Base-by-base conservation (phyloP, 306 rosid species). In the Acacia melanoxylon region DNA sequence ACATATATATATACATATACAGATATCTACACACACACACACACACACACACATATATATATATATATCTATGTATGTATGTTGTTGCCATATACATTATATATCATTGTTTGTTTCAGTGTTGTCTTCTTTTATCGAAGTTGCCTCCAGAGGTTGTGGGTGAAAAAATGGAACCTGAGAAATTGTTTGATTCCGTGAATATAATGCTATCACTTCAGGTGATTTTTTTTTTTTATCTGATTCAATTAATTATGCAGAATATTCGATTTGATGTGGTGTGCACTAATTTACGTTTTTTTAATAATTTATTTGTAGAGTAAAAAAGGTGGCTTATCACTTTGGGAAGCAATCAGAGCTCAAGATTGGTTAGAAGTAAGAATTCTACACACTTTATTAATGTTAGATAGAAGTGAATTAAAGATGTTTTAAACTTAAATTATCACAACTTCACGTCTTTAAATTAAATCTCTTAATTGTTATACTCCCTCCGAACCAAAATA, bases 121-220 rank as follows among this genome's bases (percentile, higher is more conserved):
- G 27, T 3, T 68, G 72, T 3, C 72, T 68, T 68, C 72, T 68
- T 17, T 10, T 68, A 37, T 68, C 72, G 19, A 68, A 68, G 72
- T 19, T 67, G 14, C 45, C 72, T 16, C 25, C 24, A 17, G 45
- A 19, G 27, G 10, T 68, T 68, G 48, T 68, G 6, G 72, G 72
- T 19, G 48, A 68, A 35, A 19, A 35, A 16, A 68, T 19, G 27
- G 48, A 68, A 7, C 72, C 27, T 35, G 72, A 19, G 27, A 51
- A 81, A 41, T 24, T 90, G 20, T 86, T 48, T 51, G 92, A 90
- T 72, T 27, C 90, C 0, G 89, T 90, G 8, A 83, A 88, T 31
- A n/a, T 90, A 24, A 9, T 90, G 6, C 54, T 88, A 22, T 85
- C 90, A 25, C 69, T 90, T 31, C 94, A 89, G 74, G 90, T 77